These are phyloP conservation scores for Acer negundo DNA, from an alignment of 345 rosid species.

Conservation along the genomic window DNA sequence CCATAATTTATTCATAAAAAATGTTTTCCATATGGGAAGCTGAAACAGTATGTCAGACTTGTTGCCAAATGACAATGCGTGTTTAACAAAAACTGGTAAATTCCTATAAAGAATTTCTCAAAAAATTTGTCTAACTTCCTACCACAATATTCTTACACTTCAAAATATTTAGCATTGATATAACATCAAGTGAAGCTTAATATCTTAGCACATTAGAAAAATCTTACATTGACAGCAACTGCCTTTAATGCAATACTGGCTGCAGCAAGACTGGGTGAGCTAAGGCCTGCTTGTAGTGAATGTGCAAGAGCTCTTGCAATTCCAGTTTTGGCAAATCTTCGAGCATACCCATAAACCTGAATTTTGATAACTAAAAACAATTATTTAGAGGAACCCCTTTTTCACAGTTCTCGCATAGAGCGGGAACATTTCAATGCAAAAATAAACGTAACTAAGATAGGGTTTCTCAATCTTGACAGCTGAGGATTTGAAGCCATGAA, in stretches of 20 bases:
- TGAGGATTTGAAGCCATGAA: not conserved
- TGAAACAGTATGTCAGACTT: no score
- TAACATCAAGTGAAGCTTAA: not conserved
- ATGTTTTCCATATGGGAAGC: no score
- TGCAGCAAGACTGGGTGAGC: constrained; percentile 74
- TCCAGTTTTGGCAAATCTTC: constrained; percentile 82
- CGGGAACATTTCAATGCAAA: not conserved
- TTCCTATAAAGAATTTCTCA: not conserved
- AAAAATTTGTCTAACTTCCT: not conserved
- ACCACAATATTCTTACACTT: not conserved
- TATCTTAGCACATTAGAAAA: not conserved
- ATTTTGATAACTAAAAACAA: not conserved
- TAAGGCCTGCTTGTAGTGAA: constrained; percentile 67
- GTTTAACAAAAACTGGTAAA: not conserved
- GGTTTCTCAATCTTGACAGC: not conserved
- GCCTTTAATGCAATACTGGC: constrained; percentile 78
- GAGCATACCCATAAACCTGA: constrained; percentile 95
- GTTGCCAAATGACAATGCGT: no score
- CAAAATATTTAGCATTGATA: not conserved
- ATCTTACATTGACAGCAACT: constrained; percentile 84
- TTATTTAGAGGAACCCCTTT: not conserved
- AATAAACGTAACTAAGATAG: not conserved
- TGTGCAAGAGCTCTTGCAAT: constrained; percentile 69
- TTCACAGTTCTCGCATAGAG: not conserved
- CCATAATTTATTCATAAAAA: not conserved